phyloP scores from a whole-genome alignment of 164 flowering plant genomes.

The Nymphaea colorata region DNA sequence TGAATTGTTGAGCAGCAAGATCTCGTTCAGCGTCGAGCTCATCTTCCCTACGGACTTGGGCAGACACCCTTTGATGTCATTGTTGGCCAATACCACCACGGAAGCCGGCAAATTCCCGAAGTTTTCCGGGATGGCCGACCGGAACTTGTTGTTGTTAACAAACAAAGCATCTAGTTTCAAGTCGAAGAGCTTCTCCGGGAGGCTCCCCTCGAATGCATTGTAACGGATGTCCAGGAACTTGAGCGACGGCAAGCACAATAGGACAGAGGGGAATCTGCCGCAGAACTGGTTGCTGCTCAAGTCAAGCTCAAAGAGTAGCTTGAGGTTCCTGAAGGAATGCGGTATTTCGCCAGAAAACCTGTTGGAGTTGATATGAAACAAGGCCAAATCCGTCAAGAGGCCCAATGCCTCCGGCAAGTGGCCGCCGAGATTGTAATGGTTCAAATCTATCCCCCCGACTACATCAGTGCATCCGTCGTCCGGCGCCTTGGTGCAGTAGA shows the following conservation, averaged over 20 bases:
- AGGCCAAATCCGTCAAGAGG: conserved; percentile 52
- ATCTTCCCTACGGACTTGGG: conserved; percentile 65
- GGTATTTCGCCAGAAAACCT: conserved; percentile 50
- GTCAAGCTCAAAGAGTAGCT: conserved; percentile 53
- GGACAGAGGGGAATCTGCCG: conserved; percentile 42
- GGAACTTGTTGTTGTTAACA: conserved; percentile 60
- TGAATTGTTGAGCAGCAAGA: conserved; percentile 54
- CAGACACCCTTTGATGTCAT: conserved; percentile 36
- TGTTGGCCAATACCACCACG: conserved; percentile 53
- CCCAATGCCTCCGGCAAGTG: conserved; percentile 52
- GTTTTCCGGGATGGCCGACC: conserved; percentile 32
- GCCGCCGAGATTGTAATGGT: conserved; percentile 51
- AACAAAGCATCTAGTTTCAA: conserved; percentile 65
- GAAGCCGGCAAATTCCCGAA: conserved; percentile 62
- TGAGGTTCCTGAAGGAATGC: conserved; percentile 19
- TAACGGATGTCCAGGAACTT: conserved; percentile 56
- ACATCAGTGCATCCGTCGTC: conserved; percentile 39
- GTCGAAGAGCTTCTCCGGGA: conserved; percentile 50
- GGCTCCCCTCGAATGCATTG: conserved; percentile 40
- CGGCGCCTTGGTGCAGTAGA: conserved; percentile 62
- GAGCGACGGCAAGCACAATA: conserved; percentile 37
- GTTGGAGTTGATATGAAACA: conserved; percentile 70
- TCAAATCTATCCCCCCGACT: conserved; percentile 76
- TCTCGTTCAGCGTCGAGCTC: conserved; percentile 64
- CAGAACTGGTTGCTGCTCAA: conserved; percentile 53